Base-by-base conservation (phyloP, 2,329 filamentous ascomycete genomes). In the Corinectria fuckeliana region DNA sequence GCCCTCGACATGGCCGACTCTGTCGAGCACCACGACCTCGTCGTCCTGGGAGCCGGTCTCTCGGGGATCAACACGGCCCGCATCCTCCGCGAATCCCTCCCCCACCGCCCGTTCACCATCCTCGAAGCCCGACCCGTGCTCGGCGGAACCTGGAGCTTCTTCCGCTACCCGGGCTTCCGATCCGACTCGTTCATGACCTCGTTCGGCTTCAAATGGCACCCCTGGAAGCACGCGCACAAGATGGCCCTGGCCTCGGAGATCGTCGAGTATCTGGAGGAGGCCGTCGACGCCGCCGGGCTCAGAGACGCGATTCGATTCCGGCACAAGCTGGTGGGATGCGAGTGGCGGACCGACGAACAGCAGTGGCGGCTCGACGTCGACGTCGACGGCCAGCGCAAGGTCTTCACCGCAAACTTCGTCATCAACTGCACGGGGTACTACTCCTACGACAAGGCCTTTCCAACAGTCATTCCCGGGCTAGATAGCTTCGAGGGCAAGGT, bases 61-160 rank as follows among this genome's bases (percentile, higher is more conserved):
- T 89, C 88, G 10, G 91, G 91, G 59, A 87, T 93, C 77, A 91
- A 92, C 68, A 81, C 88, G 16, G 90, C 86, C 4, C 91, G 93
- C 70, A 83, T 88, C 30, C 69, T 92, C 3, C 83, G 87, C 63
- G 78, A 80, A 1, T 72, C 82, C 57, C 76, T 88, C 5, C 89
- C 90, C 0, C 74, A 82, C 56, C 70, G 72, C 41, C 81, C 76
- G 32, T 91, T 88, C 69, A 80, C 83, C 42, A 84, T 94, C 45
- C 83, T 94, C 41, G 91, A 94, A 73, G 82, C 81, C 4, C 85
- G 90, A 53, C 75, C 82, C 56, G 78, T 82, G 39, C 79, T 93
- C 8, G 91, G 91, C 11, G 91, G 91, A 25, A 94, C 91, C 13
- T 94, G 91, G 91, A 85, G 85, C 66, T 84, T 92, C 55, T 94